Base-by-base conservation (phyloP, 768 basidiomycete genomes). In the Agrocybe chaxingu region DNA sequence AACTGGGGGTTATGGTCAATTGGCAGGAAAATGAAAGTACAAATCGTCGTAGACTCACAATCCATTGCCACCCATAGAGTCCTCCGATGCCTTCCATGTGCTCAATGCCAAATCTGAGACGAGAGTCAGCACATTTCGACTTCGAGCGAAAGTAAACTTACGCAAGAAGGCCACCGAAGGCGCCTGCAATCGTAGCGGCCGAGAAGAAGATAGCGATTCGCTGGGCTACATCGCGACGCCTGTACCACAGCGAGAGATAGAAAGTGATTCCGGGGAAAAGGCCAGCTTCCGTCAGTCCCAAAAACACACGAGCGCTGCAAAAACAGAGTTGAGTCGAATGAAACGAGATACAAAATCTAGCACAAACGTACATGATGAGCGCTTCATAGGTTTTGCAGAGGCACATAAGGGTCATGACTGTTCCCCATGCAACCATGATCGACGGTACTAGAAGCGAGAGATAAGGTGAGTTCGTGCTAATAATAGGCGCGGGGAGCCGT, bases 141-240 rank as follows among this genome's bases (percentile, higher is more conserved):
- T 37, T 11, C 36, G 3, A 37, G 16, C 11, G 36, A 16, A 11
- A 37, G 29, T 13, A 5, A 9, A 43, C 42, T 43, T 12, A 78
- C 70, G 79, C 79, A 30, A 82, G 68, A 41, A 80, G 58, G 13
- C 42, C 79, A 42, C 79, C 78, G 38, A 71, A 69, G 8, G 66
- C 61, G 69, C 80, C 82, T 12, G 81, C 76, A 33, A 79, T 59
- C 1, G 80, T 82, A 8, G 82, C 81, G 34, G 82, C 81, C 13
- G 77, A 77, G 62, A 84, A 84, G 70, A 86, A 85, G 34, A 85
- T 69, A 3, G 83, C 80, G 48, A 83, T 74, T 24, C 84, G 76
- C 57, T 66, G 67, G 12, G 78, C 81, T 39, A 82, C 76, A 57
- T 86, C 84, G 46, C 68, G 67, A 33, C 78, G 70, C 8, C 80